These are phyloP conservation scores for Hymenoscyphus linearis DNA, from an alignment of 2,329 filamentous ascomycete genomes.

Conservation along the genomic window DNA sequence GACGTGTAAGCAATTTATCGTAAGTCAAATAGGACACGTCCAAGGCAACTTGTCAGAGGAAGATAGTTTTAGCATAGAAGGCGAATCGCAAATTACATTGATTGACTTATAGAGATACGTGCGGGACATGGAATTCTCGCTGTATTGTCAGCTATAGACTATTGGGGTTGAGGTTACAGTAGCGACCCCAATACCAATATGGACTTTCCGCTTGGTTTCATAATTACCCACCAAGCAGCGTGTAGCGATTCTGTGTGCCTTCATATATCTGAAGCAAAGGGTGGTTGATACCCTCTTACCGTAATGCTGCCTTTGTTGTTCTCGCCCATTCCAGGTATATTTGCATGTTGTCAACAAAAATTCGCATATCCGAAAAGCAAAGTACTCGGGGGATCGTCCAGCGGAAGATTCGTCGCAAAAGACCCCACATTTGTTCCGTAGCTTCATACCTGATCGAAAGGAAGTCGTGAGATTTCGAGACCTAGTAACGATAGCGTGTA, in stretches of 20 bases:
- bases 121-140: not conserved
- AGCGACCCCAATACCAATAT: not conserved
- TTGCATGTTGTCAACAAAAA: not conserved
- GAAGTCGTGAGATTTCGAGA: not conserved
- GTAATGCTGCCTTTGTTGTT: not conserved
- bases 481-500: slow-evolving; percentile 62
- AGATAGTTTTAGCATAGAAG: not conserved
- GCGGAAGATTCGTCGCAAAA: not conserved
- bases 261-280: not conserved
- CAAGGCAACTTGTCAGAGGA: not conserved
- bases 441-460: not conserved
- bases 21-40: too few species aligned
- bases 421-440: not conserved
- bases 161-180: not conserved
- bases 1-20: too few species aligned
- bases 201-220: not conserved
- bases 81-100: not conserved
- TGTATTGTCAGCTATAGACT: not conserved
- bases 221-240: not conserved
- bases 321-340: not conserved
- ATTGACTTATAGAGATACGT: not conserved
- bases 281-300: not conserved
- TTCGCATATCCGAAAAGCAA: not conserved
- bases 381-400: not conserved
- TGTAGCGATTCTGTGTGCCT: not conserved